phyloP scores from a whole-genome alignment of 805 yeast species.

The Helenozyma rhizophorensis region DNA sequence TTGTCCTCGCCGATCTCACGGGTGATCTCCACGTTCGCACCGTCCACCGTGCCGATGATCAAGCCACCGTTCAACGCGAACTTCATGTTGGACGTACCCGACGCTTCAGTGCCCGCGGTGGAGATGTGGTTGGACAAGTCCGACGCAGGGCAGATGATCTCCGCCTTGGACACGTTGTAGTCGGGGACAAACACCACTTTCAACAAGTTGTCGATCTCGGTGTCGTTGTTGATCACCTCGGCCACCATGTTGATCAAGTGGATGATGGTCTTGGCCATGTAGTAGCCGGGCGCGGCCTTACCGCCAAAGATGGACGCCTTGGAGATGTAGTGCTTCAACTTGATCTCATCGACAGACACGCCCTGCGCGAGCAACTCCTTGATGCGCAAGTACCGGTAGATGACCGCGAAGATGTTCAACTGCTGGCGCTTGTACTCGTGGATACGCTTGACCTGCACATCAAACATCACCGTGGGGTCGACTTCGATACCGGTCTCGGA shows the following conservation, averaged over 20 bases:
- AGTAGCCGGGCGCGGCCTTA: constrained; percentile 96
- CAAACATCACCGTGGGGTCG: constrained; percentile 74
- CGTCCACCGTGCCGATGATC: constrained; percentile 93
- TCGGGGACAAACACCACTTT: constrained; percentile 89
- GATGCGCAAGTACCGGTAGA: constrained; percentile 74
- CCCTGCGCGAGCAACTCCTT: constrained; percentile 59
- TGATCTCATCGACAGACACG: constrained; percentile 37
- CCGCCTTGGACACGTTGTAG: constrained; percentile 92
- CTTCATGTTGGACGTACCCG: constrained; percentile 95
- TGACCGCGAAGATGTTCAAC: constrained; percentile 84
- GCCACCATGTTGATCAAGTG: constrained; percentile 80
- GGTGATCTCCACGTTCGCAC: constrained; percentile 93
- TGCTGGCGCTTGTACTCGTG: constrained; percentile 97
- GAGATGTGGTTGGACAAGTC: constrained; percentile 92
- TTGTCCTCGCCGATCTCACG: constrained; percentile 92
- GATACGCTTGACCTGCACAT: constrained; percentile 89
- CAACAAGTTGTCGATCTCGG: constrained; percentile 66
- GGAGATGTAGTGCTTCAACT: constrained; percentile 62
- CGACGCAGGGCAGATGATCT: constrained; percentile 83
- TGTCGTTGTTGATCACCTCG: constrained; percentile 73
- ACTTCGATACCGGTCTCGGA: constrained; percentile 59
- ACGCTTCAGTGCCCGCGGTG: constrained; percentile 96
- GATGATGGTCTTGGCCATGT: constrained; percentile 88
- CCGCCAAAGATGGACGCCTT: constrained; percentile 87
- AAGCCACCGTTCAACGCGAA: constrained; percentile 92